Conservation (phyloP, 768 basidiomycete genomes). For the Zangia roseola region DNA sequence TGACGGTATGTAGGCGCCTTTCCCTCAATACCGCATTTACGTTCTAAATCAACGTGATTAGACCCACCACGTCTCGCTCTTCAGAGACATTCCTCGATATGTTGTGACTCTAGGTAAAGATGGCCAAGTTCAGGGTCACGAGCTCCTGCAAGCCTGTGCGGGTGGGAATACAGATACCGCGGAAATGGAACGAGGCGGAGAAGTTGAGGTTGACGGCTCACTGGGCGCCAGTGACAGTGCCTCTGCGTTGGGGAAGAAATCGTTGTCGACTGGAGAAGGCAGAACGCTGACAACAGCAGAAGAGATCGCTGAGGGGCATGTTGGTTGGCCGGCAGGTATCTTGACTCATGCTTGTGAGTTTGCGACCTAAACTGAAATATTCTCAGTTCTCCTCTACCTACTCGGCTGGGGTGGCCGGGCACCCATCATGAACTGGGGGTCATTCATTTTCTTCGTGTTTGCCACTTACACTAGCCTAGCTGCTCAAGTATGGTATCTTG, state of each 20-base stretch:
- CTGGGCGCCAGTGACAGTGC: not conserved
- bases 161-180: not conserved
- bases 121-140: slow-evolving; percentile 49
- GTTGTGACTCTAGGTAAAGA: slow-evolving; percentile 54
- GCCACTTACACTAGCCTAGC: slow-evolving; percentile 19
- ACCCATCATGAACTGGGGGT: slow-evolving; percentile 32
- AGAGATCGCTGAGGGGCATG: slow-evolving; percentile 15
- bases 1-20: slow-evolving; percentile 4
- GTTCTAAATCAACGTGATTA: slow-evolving; percentile 2
- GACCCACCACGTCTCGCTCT: slow-evolving; percentile 35
- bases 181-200: not conserved
- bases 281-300: slow-evolving; percentile 10
- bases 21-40: no score
- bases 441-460: slow-evolving; percentile 16
- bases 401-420: slow-evolving; percentile 21
- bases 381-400: slow-evolving; percentile 13
- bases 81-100: slow-evolving; percentile 25
- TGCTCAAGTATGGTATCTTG: slow-evolving; percentile 41
- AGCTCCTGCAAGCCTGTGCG: slow-evolving; percentile 36
- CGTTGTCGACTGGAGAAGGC: slow-evolving; percentile 16
- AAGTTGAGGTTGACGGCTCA: not conserved
- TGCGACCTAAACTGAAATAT: no score
- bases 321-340: slow-evolving; percentile 17
- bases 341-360: not conserved
- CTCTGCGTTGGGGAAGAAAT: slow-evolving; percentile 24